These are phyloP conservation scores for Cyberlindnera suaveolens DNA, from an alignment of 805 yeast genomes.

Conservation along the genomic window DNA sequence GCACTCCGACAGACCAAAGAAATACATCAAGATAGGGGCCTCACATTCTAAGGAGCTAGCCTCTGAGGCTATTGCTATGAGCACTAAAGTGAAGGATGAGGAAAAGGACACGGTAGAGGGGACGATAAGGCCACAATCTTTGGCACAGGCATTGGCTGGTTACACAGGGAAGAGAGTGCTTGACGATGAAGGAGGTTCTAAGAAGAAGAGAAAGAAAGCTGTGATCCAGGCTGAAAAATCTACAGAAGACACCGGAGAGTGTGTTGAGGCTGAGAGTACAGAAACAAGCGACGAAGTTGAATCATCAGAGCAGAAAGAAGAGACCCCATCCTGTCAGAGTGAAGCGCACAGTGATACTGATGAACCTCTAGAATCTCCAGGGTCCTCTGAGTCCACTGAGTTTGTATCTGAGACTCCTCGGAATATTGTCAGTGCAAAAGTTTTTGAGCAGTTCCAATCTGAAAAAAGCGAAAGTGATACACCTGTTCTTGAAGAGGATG, in stretches of 20 bases:
- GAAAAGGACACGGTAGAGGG: not conserved
- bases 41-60: slow-evolving; percentile 4
- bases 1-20: slow-evolving; percentile 37
- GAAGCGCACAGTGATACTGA: not conserved
- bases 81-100: not conserved
- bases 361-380: not conserved
- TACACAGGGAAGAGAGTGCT: slow-evolving; percentile 20
- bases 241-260: slow-evolving; percentile 6
- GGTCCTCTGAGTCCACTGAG: not conserved
- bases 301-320: not conserved
- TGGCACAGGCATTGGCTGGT: slow-evolving; percentile 23
- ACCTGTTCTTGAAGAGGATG: slow-evolving; percentile 14
- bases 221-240: not conserved
- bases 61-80: not conserved
- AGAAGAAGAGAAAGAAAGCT: slow-evolving; percentile 21
- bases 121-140: slow-evolving; percentile 13
- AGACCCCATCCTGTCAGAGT: not conserved
- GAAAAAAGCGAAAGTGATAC: slow-evolving; percentile 32
- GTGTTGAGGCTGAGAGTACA: not conserved
- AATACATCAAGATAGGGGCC: slow-evolving; percentile 35
- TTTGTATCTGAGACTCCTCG: slow-evolving; percentile 11
- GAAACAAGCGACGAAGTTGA: not conserved
- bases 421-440: slow-evolving; percentile 17
- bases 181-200: slow-evolving; percentile 10
- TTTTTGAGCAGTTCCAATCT: slow-evolving; percentile 14